Evolutionary conservation across 2,329 filamentous ascomycete genomes (phyloP), one percentile per base, ranked within the genome.

Genomic region (Aaosphaeria arxii): DNA sequence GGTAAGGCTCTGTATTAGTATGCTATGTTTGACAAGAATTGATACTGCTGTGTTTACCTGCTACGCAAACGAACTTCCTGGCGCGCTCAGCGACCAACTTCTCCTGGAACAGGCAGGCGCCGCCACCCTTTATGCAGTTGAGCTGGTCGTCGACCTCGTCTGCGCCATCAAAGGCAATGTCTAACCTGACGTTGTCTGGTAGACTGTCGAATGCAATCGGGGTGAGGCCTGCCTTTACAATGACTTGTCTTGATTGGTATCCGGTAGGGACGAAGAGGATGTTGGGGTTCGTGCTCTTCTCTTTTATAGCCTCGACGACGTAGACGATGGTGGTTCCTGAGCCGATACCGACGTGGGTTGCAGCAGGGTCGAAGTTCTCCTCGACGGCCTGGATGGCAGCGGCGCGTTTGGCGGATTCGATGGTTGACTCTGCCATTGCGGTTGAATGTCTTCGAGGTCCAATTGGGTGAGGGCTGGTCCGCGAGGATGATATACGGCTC

Each of bases 51-150:
- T 36, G 3, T 79, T 62, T 72, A 89, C 86, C 87, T 48, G 89
- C 90, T 49, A 95, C 89, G 61, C 89, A 92, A 53, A 96, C 80
- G 64, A 96, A 96, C 66, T 89, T 88, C 71, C 84, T 88, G 4
- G 90, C 87, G 43, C 87, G 83, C 51, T 89, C 83, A 5, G 91
- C 91, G 4, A 99, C 91, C 33, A 99, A 79, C 77, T 99, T 99
- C 75, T 99, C 94, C 72, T 97, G 94, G 76, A 96, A 95, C 48
- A 97, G 75, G 72, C 94, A 99, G n/a, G 91, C 94, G 49, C 94
- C 94, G 43, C 94, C 94, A 46, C 94, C 94, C 77, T 97, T 97
- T 76, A 99, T 97, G 66, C 92, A 90, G 73, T 97, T 99, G 51
- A 99, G 75, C 45, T 95, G 88, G 42, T 89, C 85, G 67, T 99